phyloP scores from a whole-genome alignment of 139 green algal genomes.

The Chlorella sp. region DNA sequence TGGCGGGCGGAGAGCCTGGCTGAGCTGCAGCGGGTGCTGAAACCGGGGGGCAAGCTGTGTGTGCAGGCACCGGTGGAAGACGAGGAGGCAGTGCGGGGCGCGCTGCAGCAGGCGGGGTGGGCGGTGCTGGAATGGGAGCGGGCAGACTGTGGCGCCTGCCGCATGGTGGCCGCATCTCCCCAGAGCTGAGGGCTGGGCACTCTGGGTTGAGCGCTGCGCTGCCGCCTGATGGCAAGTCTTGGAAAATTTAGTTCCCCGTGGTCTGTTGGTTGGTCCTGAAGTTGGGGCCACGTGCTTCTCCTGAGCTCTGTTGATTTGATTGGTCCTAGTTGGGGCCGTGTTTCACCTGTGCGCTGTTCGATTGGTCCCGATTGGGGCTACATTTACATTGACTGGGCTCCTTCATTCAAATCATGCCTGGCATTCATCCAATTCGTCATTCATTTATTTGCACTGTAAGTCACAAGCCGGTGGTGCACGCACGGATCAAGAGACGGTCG shows the following conservation, averaged over 20 bases:
- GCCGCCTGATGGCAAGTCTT: too few relatives aligned
- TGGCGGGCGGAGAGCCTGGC: constrained; percentile 22
- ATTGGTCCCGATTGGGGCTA: background rate
- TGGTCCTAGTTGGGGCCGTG: background rate
- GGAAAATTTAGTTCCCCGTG: background rate
- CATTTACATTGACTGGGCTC: background rate
- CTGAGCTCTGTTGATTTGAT: background rate
- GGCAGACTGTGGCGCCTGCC: background rate
- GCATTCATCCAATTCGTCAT: background rate
- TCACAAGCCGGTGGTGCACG: background rate
- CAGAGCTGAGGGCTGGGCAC: background rate
- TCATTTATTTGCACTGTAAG: background rate
- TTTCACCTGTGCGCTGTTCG: background rate
- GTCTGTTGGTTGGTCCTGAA: background rate
- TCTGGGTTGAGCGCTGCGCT: too few relatives aligned
- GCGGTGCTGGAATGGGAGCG: background rate
- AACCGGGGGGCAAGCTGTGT: constrained; percentile 49
- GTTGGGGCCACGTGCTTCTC: background rate
- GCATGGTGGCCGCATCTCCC: constrained; percentile 7
- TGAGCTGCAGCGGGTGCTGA: constrained; percentile 48
- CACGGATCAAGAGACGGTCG: background rate
- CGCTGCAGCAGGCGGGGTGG: background rate
- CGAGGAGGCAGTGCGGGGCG: background rate
- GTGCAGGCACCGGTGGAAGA: constrained; percentile 38
- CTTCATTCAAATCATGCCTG: background rate